Evolutionary conservation across 176 grass and related monocot species (phyloP).

Genomic region (Cymbopogon citratus): DNA sequence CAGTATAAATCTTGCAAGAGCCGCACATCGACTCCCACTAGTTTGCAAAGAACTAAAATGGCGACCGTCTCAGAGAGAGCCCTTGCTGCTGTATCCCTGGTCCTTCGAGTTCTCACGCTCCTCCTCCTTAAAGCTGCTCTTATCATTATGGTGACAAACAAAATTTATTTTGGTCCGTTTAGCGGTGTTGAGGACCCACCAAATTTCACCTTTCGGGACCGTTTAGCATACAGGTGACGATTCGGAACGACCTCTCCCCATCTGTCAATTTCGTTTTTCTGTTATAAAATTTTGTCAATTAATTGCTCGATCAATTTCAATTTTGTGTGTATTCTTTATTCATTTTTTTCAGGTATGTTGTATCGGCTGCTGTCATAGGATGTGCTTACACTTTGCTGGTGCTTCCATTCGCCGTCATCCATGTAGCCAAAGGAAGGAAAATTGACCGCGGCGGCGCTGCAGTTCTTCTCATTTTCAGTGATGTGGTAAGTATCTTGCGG

Average conservation of each 20-base stretch:
- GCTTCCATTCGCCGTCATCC: background rate
- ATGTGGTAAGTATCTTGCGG: background rate
- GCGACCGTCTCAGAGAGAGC: background rate
- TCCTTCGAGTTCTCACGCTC: background rate
- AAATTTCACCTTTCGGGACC: background rate
- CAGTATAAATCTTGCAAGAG: background rate
- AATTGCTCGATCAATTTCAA: background rate
- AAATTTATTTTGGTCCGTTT: background rate
- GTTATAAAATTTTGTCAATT: background rate
- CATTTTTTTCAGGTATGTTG: background rate
- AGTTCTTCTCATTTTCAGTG: background rate
- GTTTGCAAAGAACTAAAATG: background rate
- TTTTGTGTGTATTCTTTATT: background rate
- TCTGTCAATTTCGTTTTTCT: background rate
- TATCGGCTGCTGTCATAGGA: background rate
- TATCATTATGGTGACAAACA: background rate
- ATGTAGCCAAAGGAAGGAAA: background rate
- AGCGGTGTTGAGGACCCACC: background rate
- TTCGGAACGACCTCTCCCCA: background rate
- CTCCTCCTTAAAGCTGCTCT: background rate
- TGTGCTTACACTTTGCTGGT: slow-evolving; percentile 4
- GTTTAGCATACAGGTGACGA: background rate
- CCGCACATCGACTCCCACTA: background rate
- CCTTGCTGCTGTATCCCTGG: background rate
- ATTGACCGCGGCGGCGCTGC: background rate